Percentiles rank a stretch among this genome's conserved stretches.
Conservation (phyloP, 768 basidiomycete genomes). For the Polyporus arcularius region DNA sequence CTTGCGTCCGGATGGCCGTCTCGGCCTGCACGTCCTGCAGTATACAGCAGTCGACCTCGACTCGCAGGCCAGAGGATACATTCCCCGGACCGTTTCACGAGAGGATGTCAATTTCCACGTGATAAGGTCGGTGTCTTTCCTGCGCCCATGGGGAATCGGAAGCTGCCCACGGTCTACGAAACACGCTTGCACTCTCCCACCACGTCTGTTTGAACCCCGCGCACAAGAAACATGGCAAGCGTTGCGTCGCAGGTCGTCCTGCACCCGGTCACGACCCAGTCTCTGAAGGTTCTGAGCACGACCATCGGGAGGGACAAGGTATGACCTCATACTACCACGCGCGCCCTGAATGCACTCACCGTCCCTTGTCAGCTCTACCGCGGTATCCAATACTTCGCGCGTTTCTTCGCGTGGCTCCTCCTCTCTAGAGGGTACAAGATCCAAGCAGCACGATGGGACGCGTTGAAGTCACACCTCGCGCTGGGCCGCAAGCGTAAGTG, state of each 20-base stretch:
- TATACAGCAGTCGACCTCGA: no score
- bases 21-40: no score
- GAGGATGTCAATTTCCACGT: constrained; percentile 27
- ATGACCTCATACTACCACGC: constrained; percentile 13
- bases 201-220: neutral
- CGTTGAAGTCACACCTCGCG: constrained; percentile 84
- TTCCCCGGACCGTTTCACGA: neutral
- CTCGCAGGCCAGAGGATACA: neutral
- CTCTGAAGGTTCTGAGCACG: constrained; percentile 75
- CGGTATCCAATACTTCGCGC: constrained; percentile 86
- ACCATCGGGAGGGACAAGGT: constrained; percentile 94
- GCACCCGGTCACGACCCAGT: constrained; percentile 77
- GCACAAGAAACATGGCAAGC: constrained; percentile 32
- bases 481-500: constrained; percentile 78
- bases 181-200: neutral
- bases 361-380: constrained; percentile 68
- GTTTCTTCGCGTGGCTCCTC: constrained; percentile 86
- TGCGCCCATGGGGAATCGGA: constrained; percentile 14
- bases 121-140: constrained; percentile 22
- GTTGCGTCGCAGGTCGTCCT: constrained; percentile 78
- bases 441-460: constrained; percentile 76
- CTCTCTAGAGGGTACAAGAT: constrained; percentile 67
- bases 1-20: no score
- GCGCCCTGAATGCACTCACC: neutral
- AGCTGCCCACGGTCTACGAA: neutral